Evolutionary conservation across 345 rosid species (phyloP).

Genomic region (Ailanthus altissimus): DNA sequence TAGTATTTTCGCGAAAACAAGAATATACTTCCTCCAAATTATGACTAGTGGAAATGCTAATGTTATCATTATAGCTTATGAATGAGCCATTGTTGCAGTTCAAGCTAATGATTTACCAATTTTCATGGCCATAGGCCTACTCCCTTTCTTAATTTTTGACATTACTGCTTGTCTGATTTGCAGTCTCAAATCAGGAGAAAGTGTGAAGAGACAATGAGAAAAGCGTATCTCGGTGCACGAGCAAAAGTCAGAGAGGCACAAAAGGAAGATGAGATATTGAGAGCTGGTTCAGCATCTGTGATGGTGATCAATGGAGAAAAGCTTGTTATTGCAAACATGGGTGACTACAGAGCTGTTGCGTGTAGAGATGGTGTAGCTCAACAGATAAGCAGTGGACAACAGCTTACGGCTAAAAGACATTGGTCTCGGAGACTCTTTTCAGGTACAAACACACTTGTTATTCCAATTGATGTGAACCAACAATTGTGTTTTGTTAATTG

Average conservation of each 20-base stretch:
- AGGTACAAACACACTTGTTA: constrained; percentile 29
- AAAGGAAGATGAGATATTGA: constrained; percentile 35
- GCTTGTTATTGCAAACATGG: constrained; percentile 63
- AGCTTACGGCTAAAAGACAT: constrained; percentile 31
- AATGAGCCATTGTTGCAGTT: background rate
- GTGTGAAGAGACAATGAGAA: constrained; percentile 56
- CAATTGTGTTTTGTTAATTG: background rate
- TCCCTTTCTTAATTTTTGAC: background rate
- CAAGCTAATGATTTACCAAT: background rate
- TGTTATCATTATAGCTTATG: background rate
- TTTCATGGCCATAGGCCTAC: background rate
- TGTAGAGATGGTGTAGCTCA: constrained; percentile 68
- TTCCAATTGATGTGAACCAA: background rate
- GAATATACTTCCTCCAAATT: background rate
- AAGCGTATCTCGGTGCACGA: constrained; percentile 53
- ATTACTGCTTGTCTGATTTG: constrained; percentile 3
- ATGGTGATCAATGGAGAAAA: constrained; percentile 68
- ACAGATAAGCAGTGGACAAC: constrained; percentile 41
- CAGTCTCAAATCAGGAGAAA: constrained; percentile 53
- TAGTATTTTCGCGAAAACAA: background rate
- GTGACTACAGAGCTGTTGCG: constrained; percentile 56
- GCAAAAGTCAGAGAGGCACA: constrained; percentile 44
- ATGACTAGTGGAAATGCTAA: too few relatives aligned
- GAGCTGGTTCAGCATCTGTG: constrained; percentile 53
- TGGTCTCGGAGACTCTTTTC: constrained; percentile 53